phyloP scores from a whole-genome alignment of 345 rosid species.

The Toxicodendron radicans region DNA sequence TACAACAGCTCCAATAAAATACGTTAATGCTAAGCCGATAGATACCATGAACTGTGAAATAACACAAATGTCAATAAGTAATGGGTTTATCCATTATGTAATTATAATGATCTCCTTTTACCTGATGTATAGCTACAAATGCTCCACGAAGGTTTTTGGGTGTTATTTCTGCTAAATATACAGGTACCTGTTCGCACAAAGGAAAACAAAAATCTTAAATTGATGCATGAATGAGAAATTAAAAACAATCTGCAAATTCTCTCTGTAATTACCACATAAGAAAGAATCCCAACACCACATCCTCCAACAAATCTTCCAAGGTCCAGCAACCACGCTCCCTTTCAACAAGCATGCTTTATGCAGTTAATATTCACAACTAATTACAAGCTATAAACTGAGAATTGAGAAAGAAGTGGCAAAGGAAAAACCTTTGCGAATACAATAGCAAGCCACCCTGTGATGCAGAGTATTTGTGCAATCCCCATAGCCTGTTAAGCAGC shows the following conservation, averaged over 20 bases:
- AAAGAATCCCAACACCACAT: conserved; percentile 28
- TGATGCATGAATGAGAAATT: neutral
- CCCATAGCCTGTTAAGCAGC: neutral
- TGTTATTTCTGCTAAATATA: conserved; percentile 9
- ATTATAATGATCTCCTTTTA: neutral
- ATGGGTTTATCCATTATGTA: neutral
- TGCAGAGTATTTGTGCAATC: neutral
- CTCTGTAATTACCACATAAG: conserved; percentile 29
- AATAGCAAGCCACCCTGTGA: neutral
- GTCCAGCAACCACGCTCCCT: conserved; percentile 37
- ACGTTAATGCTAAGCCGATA: conserved; percentile 22
- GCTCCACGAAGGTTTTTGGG: conserved; percentile 28
- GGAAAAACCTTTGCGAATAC: neutral
- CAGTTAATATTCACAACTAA: neutral
- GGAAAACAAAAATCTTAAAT: neutral
- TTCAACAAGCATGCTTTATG: neutral
- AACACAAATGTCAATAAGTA: neutral
- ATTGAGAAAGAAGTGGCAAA: neutral
- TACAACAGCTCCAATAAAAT: conserved; percentile 27
- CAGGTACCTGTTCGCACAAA: neutral
- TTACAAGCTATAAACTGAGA: neutral
- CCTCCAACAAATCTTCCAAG: conserved; percentile 35
- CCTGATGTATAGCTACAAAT: conserved; percentile 29
- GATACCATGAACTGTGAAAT: conserved; percentile 24
- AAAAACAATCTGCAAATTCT: neutral